phyloP scores from a whole-genome alignment of 148 eudicot genomes.

The Rhododendron molle region DNA sequence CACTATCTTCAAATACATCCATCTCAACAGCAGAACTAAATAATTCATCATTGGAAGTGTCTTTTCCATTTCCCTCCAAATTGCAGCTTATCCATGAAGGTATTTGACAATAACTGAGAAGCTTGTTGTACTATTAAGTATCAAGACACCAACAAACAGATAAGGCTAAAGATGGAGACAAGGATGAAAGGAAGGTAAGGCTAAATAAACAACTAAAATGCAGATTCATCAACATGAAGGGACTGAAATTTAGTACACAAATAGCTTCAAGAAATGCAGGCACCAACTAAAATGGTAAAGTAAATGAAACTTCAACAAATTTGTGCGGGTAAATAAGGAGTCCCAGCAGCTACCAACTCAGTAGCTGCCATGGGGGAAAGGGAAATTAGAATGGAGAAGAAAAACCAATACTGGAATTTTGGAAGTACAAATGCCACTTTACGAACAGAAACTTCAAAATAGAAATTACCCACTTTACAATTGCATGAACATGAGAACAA shows the following conservation, averaged over 20 bases:
- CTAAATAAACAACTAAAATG: neutral
- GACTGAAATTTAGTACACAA: neutral
- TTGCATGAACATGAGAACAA: neutral
- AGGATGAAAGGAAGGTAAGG: neutral
- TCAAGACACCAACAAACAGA: constrained; percentile 21
- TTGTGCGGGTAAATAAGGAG: neutral
- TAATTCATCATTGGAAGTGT: constrained; percentile 43
- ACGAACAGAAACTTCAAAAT: neutral
- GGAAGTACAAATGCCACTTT: neutral
- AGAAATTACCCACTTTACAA: neutral
- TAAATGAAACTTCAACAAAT: neutral
- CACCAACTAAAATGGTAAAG: neutral
- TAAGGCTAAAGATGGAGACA: constrained; percentile 22
- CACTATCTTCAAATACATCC: constrained; percentile 70
- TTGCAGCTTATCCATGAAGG: constrained; percentile 90
- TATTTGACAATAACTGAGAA: constrained; percentile 50
- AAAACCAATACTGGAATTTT: neutral
- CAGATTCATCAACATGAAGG: neutral
- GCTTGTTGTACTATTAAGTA: constrained; percentile 64
- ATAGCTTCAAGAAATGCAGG: neutral
- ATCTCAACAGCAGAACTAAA: constrained; percentile 66
- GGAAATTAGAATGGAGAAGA: neutral
- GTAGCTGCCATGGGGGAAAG: neutral
- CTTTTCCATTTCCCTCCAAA: constrained; percentile 67
- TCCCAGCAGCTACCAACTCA: constrained; percentile 2